Conservation (phyloP, 805 yeast genomes). For the Saccharomycodes ludwigii region DNA sequence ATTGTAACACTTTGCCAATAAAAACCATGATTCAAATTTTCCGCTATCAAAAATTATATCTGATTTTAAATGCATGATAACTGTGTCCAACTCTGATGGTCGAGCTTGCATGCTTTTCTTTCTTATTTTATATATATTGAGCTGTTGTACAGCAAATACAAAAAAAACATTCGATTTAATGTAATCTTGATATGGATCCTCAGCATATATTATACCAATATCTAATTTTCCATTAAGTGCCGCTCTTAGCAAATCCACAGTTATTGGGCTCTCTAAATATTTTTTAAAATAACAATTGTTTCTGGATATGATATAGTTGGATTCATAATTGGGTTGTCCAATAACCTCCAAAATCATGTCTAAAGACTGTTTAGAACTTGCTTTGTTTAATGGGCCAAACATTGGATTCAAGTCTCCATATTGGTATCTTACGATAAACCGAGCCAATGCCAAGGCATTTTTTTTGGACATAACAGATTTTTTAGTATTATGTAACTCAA, state of each 20-base stretch:
- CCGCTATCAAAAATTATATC: constrained; percentile 59
- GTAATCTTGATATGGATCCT: constrained; percentile 34
- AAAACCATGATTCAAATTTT: constrained; percentile 77
- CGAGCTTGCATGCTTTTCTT: constrained; percentile 72
- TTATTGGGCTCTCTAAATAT: constrained; percentile 35
- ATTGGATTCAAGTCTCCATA: constrained; percentile 44
- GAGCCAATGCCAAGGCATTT: constrained; percentile 20
- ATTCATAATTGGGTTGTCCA: constrained; percentile 46
- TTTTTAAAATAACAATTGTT: constrained; percentile 35
- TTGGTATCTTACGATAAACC: constrained; percentile 21
- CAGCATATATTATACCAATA: constrained; percentile 20
- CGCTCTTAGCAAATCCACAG: constrained; percentile 32
- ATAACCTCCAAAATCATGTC: constrained; percentile 62
- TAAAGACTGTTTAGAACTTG: constrained; percentile 58
- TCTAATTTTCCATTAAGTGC: constrained; percentile 39
- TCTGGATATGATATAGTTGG: constrained; percentile 29
- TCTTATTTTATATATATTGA: constrained; percentile 35
- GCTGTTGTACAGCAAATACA: constrained; percentile 20
- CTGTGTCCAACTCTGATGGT: constrained; percentile 67
- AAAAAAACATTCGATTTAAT: constrained; percentile 51
- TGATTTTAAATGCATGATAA: constrained; percentile 47
- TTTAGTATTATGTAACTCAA: constrained; percentile 52
- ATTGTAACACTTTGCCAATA: constrained; percentile 70
- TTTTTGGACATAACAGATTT: constrained; percentile 26
- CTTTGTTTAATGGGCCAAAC: constrained; percentile 40